Evolutionary conservation across 2,329 filamentous ascomycete genomes (phyloP).

Genomic region (Phaeophleospora eucalypticola): DNA sequence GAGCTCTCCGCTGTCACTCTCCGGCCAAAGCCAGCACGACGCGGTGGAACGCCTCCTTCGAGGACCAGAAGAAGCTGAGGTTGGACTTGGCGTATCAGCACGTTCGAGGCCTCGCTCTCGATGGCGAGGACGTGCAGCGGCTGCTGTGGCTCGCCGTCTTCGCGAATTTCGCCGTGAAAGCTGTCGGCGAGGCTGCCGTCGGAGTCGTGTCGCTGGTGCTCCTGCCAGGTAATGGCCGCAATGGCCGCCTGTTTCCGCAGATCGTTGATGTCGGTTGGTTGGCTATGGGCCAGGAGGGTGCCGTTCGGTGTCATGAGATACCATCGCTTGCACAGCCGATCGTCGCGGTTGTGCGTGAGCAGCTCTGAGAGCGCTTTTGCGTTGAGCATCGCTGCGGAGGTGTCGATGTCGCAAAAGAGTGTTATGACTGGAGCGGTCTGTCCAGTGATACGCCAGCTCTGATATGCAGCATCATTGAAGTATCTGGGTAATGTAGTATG

Average conservation of each 20-base stretch:
- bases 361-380: slow-evolving; percentile 41
- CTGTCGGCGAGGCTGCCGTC: slow-evolving; percentile 16
- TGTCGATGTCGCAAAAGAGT: not conserved
- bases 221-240: slow-evolving; percentile 49
- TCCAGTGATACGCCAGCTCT: not conserved
- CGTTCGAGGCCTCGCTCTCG: slow-evolving; percentile 43
- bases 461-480: not conserved
- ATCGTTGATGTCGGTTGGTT: slow-evolving; percentile 46
- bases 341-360: slow-evolving; percentile 41
- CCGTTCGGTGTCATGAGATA: slow-evolving; percentile 50
- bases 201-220: slow-evolving; percentile 28
- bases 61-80: slow-evolving; percentile 45
- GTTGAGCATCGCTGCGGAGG: slow-evolving; percentile 44
- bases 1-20: slow-evolving; percentile 43
- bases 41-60: slow-evolving; percentile 45
- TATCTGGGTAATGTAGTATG: not conserved
- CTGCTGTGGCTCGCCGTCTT: slow-evolving; percentile 13
- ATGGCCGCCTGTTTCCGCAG: slow-evolving; percentile 48
- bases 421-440: not conserved
- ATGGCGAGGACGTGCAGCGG: slow-evolving; percentile 44
- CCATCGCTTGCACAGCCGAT: slow-evolving; percentile 41
- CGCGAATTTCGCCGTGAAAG: slow-evolving; percentile 17
- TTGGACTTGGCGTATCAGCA: slow-evolving; percentile 46
- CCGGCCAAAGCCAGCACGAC: slow-evolving; percentile 34
- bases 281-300: slow-evolving; percentile 47